Evolutionary conservation across 805 yeast species (phyloP), one percentile per base, ranked within the genome.

Genomic region (Yamadazyma sp.): DNA sequence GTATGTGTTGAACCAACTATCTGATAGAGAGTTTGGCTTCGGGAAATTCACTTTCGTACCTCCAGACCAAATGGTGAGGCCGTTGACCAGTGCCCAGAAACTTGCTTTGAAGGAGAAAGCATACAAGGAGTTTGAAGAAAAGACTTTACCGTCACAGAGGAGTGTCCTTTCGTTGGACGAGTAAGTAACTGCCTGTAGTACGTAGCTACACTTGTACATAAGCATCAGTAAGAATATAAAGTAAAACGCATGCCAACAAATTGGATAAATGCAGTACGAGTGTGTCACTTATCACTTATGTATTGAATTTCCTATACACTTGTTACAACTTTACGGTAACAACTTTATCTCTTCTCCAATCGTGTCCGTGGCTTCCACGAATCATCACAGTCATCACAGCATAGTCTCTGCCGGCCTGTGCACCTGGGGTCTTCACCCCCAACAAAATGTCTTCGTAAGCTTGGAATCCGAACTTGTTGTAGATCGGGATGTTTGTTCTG

Each of bases 1-100:
- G 35, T 93, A 90, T 55, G 91, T 93, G 11, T 67, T 93, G 53
- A 84, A 84, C 56, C 81, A 82, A 57, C 78, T 88, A 72, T 76
- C 88, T 21, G 99, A 93, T 59, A 74, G 95, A 50, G 96, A 91
- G 49, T 91, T 93, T 67, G 96, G 95, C 1, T 78, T 85, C 49
- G 99, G 99, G 21, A 78, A 81, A 50, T 89, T 90, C 60, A 73
- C 72, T 39, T 93, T 93, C 63, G 84, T 87, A 26, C 79, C 90
- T 8, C 95, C 96, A 9, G 78, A 82, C 57, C 80, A 80, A 55
- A 75, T 82, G 3, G 95, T 91, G 33, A 79, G 75, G 48, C 84
- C 83, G 14, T 69, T 89, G 49, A 78, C 88, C 1, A 62, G 65
- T 28, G 78, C 77, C 32, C 89, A 88, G 62, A 84, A 77, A 52